Conservation (phyloP, 768 basidiomycete genomes). For the Suillus alpinus region DNA sequence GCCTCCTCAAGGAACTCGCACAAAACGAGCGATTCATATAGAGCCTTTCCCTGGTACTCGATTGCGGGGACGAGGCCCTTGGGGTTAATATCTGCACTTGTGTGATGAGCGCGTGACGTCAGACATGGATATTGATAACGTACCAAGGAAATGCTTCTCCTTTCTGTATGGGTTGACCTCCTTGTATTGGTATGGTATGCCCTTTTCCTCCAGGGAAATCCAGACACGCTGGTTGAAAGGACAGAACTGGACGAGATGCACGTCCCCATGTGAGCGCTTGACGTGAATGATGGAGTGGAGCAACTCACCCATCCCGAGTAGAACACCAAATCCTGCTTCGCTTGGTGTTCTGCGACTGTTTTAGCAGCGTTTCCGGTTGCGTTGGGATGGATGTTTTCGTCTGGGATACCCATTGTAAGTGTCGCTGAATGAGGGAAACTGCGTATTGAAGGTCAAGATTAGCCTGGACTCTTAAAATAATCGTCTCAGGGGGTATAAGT, state of each 20-base stretch:
- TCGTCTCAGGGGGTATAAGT: slow-evolving; percentile 1
- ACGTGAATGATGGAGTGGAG: background rate
- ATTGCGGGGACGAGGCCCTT: slow-evolving; percentile 67
- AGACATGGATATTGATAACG: slow-evolving; percentile 6
- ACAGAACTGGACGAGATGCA: slow-evolving; percentile 40
- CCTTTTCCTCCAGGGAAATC: slow-evolving; percentile 66
- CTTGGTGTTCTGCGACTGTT: slow-evolving; percentile 51
- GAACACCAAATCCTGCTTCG: slow-evolving; percentile 53
- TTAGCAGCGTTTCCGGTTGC: slow-evolving; percentile 56
- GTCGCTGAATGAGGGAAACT: background rate
- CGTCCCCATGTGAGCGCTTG: background rate
- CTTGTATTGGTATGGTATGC: slow-evolving; percentile 64
- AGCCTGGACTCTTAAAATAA: background rate
- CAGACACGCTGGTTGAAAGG: slow-evolving; percentile 61
- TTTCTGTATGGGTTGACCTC: slow-evolving; percentile 74
- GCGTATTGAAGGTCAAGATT: background rate
- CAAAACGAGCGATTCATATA: slow-evolving; percentile 65
- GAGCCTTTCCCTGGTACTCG: slow-evolving; percentile 46
- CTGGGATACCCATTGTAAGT: slow-evolving; percentile 39
- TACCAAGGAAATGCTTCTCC: slow-evolving; percentile 53
- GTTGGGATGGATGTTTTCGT: slow-evolving; percentile 52
- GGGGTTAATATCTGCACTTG: slow-evolving; percentile 51
- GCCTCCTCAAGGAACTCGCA: slow-evolving; percentile 69
- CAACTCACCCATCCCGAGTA: slow-evolving; percentile 56
- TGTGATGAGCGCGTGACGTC: background rate